Evolutionary conservation across 129 eudicot genomes (phyloP), one percentile per base, ranked within the genome.

Genomic region (Daucus carota): DNA sequence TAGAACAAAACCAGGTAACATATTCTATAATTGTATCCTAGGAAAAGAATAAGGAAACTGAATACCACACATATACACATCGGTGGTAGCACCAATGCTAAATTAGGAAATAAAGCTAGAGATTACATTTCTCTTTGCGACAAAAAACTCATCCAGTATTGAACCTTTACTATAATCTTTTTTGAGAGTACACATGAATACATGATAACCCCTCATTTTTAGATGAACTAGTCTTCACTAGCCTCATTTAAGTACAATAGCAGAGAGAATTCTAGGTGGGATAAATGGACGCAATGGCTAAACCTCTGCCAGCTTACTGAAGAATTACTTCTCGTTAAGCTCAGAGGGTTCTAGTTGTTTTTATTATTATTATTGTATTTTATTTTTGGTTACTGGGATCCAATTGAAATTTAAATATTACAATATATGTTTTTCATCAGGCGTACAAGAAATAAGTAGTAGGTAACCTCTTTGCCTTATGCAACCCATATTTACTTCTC

Each of bases 1-100:
- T 95, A 88, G 70, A 86, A 84, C 74, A 75, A 68, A 72, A 28
- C 22, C 48, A 60, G 4, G 52, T 40, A 75, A 34, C 57, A 26
- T 70, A 63, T 32, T 69, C 26, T 20, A n/a, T 70, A 1, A 12
- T 12, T 4, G 22, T 42, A 63, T 41, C 63, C 57, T 8, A 60
- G 11, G 40, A 40, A 52, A 59, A 28, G 32, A 40, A 18, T 15
- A 4, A 36, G 13, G 28, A 42, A 17, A 15, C 11, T 22, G 59
- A 20, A 18, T 48, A 4, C 9, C 59, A 48, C 29, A 52, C 14
- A 45, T 29, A 24, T 62, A 44, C 41, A 31, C 26, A 16, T 33
- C 4, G 54, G 54, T 7, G 15, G 15, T 24, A 72, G n/a, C 11
- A 70, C 36, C 33, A 70, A 11, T 13, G 15, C 34, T 34, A 40